Base-by-base conservation (phyloP, 768 basidiomycete genomes). In the Lactifluus hygrophoroides region DNA sequence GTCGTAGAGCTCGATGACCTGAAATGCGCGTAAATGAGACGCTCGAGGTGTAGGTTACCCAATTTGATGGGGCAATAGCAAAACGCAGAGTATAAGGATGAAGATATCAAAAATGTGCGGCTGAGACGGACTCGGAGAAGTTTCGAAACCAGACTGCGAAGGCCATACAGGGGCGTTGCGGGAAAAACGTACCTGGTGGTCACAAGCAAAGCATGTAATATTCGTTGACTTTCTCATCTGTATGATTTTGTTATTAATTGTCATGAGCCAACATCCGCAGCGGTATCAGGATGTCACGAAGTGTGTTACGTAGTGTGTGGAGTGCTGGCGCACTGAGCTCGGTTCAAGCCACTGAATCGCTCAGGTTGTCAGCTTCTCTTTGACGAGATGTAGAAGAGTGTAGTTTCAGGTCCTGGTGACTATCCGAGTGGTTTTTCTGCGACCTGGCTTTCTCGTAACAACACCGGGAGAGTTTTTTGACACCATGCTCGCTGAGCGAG, bases 111-210 rank as follows among this genome's bases (percentile, higher is more conserved):
- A 38, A 48, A 27, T 50, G 59, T 23, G 54, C 35, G 37, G 50
- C 11, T 13, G 61, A 63, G 58, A 60, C 58, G 25, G 61, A 63
- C n/a, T n/a, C n/a, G 54, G 61, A 63, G 45, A 44, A 63, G 11
- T 63, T 61, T 30, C 47, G 44, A 11, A 38, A 45, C 11, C 44
- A 59, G 49, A 61, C 61, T 25, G 58, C 49, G 23, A 54, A 61
- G 37, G 58, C 54, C 27, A 47, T 63, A 35, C 40, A 46, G 47
- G 32, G 42, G 32, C 47, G 30, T 52, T 62, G 46, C 59, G 27
- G 27, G 42, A 5, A n/a, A 45, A n/a, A 8, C 7, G 25, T 17
- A n/a, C 32, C 16, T 9, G 21, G n/a, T n/a, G n/a, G n/a, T 35
- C 10, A 30, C 21, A 3, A 17, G 30, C 3, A 23, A 28, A 21